Conservation (phyloP, 352 stramenopile species). For the Plasmopara muralis region DNA sequence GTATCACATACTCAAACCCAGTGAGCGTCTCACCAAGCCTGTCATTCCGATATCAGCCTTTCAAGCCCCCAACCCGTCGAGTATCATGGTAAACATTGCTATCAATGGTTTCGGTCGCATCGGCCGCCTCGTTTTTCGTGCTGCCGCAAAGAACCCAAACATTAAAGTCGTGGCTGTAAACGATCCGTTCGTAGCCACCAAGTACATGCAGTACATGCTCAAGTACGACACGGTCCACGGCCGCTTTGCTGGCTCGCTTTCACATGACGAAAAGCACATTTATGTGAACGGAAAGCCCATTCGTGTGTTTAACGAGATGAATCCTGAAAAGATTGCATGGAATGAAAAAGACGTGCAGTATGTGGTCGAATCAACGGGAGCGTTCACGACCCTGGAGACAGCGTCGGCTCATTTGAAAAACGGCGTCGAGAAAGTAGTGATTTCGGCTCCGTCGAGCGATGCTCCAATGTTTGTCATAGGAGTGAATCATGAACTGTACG, state of each 20-base stretch:
- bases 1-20: too few relatives aligned
- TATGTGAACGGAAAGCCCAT: slow-evolving; percentile 92
- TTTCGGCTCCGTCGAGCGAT: slow-evolving; percentile 97
- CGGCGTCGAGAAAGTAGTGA: slow-evolving; percentile 95
- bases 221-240: slow-evolving; percentile 92
- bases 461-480: slow-evolving; percentile 98
- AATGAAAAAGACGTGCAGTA: slow-evolving; percentile 87
- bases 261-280: slow-evolving; percentile 82
- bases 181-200: slow-evolving; percentile 91
- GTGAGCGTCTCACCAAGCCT: too few relatives aligned
- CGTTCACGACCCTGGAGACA: slow-evolving; percentile 85
- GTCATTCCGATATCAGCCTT: too few relatives aligned
- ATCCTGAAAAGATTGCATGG: slow-evolving; percentile 94
- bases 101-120: slow-evolving; percentile 99
- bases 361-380: slow-evolving; percentile 88
- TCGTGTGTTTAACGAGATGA: slow-evolving; percentile 90
- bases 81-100: slow-evolving; percentile 86
- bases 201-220: slow-evolving; percentile 97
- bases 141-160: slow-evolving; percentile 79
- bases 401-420: slow-evolving; percentile 90
- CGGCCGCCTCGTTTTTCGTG: slow-evolving; percentile 93
- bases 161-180: slow-evolving; percentile 93
- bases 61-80: too few relatives aligned
- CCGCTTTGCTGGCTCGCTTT: slow-evolving; percentile 77
- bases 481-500: slow-evolving; percentile 96